Conservation (phyloP, 345 rosid genomes). For the Populus tremula region DNA sequence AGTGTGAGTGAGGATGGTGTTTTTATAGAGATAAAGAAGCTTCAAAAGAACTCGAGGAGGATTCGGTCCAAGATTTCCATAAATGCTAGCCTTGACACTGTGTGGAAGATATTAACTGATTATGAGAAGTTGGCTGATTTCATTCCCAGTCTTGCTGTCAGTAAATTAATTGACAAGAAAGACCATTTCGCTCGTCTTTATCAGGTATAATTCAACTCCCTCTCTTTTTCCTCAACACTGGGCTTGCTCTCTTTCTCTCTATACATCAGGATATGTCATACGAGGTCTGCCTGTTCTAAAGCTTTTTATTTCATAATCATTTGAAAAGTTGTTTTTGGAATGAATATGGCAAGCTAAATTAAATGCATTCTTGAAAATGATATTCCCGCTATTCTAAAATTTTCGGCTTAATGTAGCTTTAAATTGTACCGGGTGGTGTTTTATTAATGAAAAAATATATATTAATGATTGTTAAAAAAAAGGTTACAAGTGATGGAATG, state of each 20-base stretch:
- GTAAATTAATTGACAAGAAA: conserved; percentile 70
- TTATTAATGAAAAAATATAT: not conserved
- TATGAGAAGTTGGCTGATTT: conserved; percentile 77
- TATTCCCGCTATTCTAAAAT: not conserved
- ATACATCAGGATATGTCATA: not conserved
- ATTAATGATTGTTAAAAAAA: not conserved
- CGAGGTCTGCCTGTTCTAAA: no score
- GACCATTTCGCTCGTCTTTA: conserved; percentile 66
- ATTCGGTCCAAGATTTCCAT: conserved; percentile 68
- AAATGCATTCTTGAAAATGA: not conserved
- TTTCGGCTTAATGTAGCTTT: not conserved
- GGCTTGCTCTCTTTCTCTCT: not conserved
- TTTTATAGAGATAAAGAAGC: conserved; percentile 50
- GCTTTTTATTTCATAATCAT: not conserved
- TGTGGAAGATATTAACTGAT: conserved; percentile 77
- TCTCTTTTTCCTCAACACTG: not conserved
- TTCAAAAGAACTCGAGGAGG: conserved; percentile 60
- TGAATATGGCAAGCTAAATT: not conserved
- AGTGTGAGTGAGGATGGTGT: conserved; percentile 47
- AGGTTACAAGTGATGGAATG: not conserved
- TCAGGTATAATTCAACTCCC: conserved; percentile 45
- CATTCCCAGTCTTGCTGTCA: conserved; percentile 77
- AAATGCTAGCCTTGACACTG: conserved; percentile 59
- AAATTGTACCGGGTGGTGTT: not conserved
- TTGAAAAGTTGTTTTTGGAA: not conserved